Evolutionary conservation across 129 eudicot genomes (phyloP).

Genomic region (Pseudognaphalium luteoalbum): DNA sequence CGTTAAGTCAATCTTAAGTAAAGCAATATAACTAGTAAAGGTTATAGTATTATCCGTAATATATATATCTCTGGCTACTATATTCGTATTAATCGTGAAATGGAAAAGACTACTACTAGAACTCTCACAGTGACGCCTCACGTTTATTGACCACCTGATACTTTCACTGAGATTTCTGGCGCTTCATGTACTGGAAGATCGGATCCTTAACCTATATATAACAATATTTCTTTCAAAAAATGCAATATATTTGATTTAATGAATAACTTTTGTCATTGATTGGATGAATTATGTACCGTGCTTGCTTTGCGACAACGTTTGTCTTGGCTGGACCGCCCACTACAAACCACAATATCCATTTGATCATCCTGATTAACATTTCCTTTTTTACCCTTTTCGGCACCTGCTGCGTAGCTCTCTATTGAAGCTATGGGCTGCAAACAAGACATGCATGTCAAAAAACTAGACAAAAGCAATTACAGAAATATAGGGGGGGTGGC

Average conservation of each 20-base stretch:
- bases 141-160: conserved; percentile 3
- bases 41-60: too few species aligned
- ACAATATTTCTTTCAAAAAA: not conserved
- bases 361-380: conserved; percentile 42
- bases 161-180: conserved; percentile 61
- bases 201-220: conserved; percentile 81
- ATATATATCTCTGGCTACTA: not conserved
- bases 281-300: conserved; percentile 48
- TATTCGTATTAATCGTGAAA: conserved; percentile 15
- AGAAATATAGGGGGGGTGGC: not conserved
- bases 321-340: conserved; percentile 61
- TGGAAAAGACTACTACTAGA: conserved; percentile 10
- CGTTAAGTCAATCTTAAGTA: not conserved
- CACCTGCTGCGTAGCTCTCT: conserved; percentile 75
- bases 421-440: conserved; percentile 85
- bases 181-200: conserved; percentile 69
- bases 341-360: conserved; percentile 53
- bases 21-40: not conserved
- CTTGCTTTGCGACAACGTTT: conserved; percentile 82
- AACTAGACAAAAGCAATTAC: not conserved
- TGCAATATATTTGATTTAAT: not conserved
- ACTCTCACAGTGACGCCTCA: conserved; percentile 10
- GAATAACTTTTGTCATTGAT: not conserved
- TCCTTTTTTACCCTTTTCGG: conserved; percentile 45
- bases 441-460: conserved; percentile 5